Evolutionary conservation across 1,284 basidiomycete species (phyloP).

Genomic region (Naganishia liquefaciens): DNA sequence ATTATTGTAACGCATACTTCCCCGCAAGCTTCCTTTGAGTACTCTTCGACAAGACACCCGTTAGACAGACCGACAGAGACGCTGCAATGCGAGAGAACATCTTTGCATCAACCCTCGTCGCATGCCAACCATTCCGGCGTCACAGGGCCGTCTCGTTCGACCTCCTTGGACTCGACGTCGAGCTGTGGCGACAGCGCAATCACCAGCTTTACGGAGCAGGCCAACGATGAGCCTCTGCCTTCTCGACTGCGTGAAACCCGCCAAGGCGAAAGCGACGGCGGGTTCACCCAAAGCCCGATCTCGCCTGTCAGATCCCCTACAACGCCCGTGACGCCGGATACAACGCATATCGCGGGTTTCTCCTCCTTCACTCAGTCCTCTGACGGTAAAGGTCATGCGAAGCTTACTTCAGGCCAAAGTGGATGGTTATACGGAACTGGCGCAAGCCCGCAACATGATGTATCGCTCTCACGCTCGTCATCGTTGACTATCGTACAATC

Average conservation of each 20-base stretch:
- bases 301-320: not conserved
- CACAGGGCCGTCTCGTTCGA: not conserved
- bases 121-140: not conserved
- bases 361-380: not conserved
- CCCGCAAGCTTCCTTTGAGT: not conserved
- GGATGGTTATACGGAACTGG: not conserved
- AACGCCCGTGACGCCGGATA: conserved; percentile 1
- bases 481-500: conserved; percentile 9
- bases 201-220: conserved; percentile 12
- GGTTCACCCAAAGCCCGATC: no score
- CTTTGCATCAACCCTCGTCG: no score
- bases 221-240: not conserved
- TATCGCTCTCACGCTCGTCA: conserved; percentile 11
- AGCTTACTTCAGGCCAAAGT: no score
- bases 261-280: not conserved
- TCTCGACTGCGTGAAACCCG: not conserved
- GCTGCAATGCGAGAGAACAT: no score
- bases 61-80: not conserved
- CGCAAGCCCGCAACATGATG: not conserved
- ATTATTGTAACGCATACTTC: not conserved
- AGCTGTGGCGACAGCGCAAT: conserved; percentile 9
- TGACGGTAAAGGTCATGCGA: not conserved
- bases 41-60: not conserved
- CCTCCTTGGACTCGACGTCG: not conserved
- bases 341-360: not conserved